Evolutionary conservation across 139 green algal species (phyloP).

Genomic region (Tetraselmis striata): DNA sequence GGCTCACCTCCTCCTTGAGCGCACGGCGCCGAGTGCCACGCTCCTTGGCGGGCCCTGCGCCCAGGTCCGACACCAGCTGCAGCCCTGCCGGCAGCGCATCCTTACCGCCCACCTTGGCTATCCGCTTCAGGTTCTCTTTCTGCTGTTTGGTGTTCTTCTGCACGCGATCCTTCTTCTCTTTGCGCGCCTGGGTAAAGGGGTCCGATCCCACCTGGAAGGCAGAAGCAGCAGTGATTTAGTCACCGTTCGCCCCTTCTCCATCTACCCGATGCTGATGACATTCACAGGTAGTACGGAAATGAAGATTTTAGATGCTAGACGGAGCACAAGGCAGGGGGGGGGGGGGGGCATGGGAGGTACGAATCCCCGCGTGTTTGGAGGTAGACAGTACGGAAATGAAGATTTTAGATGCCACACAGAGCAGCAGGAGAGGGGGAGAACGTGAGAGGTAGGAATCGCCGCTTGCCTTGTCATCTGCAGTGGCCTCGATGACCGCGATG

Average conservation of each 20-base stretch:
- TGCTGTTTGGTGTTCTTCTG: constrained; percentile 60
- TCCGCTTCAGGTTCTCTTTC: constrained; percentile 70
- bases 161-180: constrained; percentile 72
- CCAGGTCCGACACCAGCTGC: constrained; percentile 41
- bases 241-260: too few relatives aligned
- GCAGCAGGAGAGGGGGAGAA: too few relatives aligned
- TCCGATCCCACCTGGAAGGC: constrained; percentile 76
- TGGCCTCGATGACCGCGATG: constrained; percentile 85
- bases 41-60: not conserved
- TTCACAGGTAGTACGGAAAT: too few relatives aligned
- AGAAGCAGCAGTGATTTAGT: too few relatives aligned
- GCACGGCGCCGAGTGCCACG: not conserved
- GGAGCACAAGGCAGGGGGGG: too few relatives aligned
- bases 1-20: constrained; percentile 56
- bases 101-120: constrained; percentile 33
- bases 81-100: constrained; percentile 63
- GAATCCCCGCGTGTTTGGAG: too few relatives aligned
- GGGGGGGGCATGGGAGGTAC: too few relatives aligned
- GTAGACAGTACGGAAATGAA: too few relatives aligned
- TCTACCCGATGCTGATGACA: too few relatives aligned
- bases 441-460: not conserved
- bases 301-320: too few relatives aligned
- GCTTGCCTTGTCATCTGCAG: constrained; percentile 52
- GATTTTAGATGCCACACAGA: too few relatives aligned
- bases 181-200: constrained; percentile 68